Base-by-base conservation (phyloP, 371 early-diverging fungal genomes). In the Rhizoclosmatium hyalinum region DNA sequence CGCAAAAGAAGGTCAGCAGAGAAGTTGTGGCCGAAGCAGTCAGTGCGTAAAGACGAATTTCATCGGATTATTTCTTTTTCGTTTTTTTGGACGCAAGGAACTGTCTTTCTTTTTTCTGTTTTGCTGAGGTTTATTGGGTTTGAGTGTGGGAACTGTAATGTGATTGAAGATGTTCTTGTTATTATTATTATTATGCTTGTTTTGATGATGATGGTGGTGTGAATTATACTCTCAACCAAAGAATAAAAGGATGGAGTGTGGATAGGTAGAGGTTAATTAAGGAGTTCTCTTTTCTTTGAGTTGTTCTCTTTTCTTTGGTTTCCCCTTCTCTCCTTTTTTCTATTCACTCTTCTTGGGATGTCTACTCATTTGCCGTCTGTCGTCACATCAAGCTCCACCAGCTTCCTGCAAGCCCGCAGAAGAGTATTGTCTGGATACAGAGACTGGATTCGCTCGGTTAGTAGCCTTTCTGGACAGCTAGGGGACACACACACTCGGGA, bases 361-460 rank as follows among this genome's bases (percentile, higher is more conserved):
- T 32, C 32, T 32, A 32, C 14, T 8, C 64, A 64, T 41, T 8
- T 79, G 24, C 80, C 80, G 3, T 73, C 77, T 0, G 68, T 73
- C n/a, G 73, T 77, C 50, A 80, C 80, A 3, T 3, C 77, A 12
- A 45, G 75, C 4, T 80, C 81, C 39, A 76, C 74, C 32, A 78
- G 78, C 17, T 75, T 77, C 56, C 72, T 77, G 45, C 72, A 73
- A 65, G 81, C 81, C 5, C 72, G 81, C 60, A 68, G 55, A 65
- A 74, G 78, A 3, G 78, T 70, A 8, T 68, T 80, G 2, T n/a
- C 32, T 19, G 76, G 68, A 42, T 80, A 80, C 72, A 24, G 76
- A 4, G 75, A 78, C 63, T 80, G 81, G 81, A 41, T 74, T 14
- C 71, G 78, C 50, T 65, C 81, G 66, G 81, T 80, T 57, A 41